Percentiles rank a stretch among this genome's conserved stretches.
phyloP scores from a whole-genome alignment of 352 stramenopile species.

The Phytophthora crassamura region DNA sequence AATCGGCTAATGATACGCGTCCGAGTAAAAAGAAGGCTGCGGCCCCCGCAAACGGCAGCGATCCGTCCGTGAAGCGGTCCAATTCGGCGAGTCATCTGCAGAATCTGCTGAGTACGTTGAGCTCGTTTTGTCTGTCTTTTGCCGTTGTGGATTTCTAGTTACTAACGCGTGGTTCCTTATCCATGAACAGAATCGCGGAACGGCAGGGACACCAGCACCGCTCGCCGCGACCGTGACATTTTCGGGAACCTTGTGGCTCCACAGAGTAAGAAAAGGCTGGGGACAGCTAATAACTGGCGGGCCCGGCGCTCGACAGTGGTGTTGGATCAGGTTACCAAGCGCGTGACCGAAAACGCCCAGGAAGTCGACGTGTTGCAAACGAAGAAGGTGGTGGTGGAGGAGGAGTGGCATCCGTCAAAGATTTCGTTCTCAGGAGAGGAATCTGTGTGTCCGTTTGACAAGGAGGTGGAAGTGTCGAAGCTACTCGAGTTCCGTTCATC shows the following conservation, averaged over 20 bases:
- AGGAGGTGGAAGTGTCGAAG: conserved; percentile 47
- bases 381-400: conserved; percentile 24
- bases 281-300: conserved; percentile 47
- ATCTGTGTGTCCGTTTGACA: conserved; percentile 39
- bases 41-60: conserved; percentile 18
- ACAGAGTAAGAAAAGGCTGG: conserved; percentile 41
- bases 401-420: conserved; percentile 37
- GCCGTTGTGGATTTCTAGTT: not conserved
- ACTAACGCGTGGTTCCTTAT: conserved; percentile 17
- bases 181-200: conserved; percentile 35
- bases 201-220: conserved; percentile 24
- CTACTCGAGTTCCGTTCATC: conserved; percentile 32
- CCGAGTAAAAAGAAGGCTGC: conserved; percentile 21
- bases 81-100: conserved; percentile 71
- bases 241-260: conserved; percentile 40
- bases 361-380: conserved; percentile 28
- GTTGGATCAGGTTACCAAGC: conserved; percentile 48
- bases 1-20: conserved; percentile 6
- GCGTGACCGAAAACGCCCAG: conserved; percentile 41
- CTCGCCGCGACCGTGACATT: conserved; percentile 41
- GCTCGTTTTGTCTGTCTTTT: not conserved
- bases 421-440: conserved; percentile 36
- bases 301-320: conserved; percentile 60
- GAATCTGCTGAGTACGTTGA: conserved; percentile 56
- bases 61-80: conserved; percentile 37